Evolutionary conservation across 176 grass and related monocot species (phyloP).

Genomic region (Neostapfia colusana): DNA sequence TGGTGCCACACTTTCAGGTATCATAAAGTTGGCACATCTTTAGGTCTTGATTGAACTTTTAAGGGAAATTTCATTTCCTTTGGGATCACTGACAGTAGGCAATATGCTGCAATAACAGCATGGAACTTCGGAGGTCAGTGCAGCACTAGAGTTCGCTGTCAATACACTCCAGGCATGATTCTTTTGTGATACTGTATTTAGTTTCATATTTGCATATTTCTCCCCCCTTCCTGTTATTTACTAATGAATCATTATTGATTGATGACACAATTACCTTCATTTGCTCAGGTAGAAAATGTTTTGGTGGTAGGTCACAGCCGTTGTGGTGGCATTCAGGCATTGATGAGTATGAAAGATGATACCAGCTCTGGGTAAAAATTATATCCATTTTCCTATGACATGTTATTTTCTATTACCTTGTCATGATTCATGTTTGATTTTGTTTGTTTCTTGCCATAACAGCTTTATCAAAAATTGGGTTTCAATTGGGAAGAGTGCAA

Average conservation of each 20-base stretch:
- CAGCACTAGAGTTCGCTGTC: slow-evolving; percentile 84
- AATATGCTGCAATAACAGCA: slow-evolving; percentile 50
- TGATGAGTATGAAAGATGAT: slow-evolving; percentile 83
- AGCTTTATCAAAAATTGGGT: slow-evolving; percentile 86
- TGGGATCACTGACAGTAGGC: slow-evolving; percentile 26
- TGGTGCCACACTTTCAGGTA: slow-evolving; percentile 88
- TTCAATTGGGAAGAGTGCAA: slow-evolving; percentile 76
- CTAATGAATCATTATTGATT: background rate
- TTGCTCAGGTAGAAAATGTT: slow-evolving; percentile 71
- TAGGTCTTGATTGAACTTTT: slow-evolving; percentile 9
- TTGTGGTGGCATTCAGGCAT: slow-evolving; percentile 92
- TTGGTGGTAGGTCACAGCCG: slow-evolving; percentile 89
- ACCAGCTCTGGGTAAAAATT: slow-evolving; percentile 55
- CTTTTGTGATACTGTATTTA: slow-evolving; percentile 5
- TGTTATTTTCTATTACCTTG: background rate
- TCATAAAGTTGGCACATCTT: slow-evolving; percentile 4
- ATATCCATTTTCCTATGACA: slow-evolving; percentile 10
- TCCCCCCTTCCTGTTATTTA: background rate
- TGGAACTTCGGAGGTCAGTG: slow-evolving; percentile 82
- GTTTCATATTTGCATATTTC: background rate
- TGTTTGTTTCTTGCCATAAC: slow-evolving; percentile 46
- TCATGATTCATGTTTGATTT: slow-evolving; percentile 23
- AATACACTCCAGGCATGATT: slow-evolving; percentile 62
- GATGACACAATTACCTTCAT: slow-evolving; percentile 20
- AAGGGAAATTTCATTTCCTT: background rate